Base-by-base conservation (phyloP, 306 rosid species). In the Malus orientalis region DNA sequence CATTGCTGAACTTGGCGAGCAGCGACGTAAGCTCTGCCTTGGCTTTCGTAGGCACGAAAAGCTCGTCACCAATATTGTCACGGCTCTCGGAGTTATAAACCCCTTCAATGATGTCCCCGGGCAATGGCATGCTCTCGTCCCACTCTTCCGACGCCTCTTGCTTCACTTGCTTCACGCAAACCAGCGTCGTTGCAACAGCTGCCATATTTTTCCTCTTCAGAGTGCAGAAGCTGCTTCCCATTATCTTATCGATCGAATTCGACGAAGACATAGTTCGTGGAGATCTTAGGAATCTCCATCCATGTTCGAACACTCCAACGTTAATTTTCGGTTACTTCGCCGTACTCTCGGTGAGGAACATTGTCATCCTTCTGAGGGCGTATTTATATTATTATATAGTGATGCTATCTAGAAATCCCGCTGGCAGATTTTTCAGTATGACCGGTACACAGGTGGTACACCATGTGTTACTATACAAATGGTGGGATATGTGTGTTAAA, bases 101-200 rank as follows among this genome's bases (percentile, higher is more conserved):
- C 4, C 96, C 96, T 81, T 88, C 91, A 53, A 90, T 86, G 75
- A 90, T 84, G 78, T 92, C 93, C 25, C 93, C 92, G 0, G 93
- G 93, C 67, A 92, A 82, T 22, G 96, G 93, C 97, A 90, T 88
- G 82, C 80, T 83, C 67, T 85, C 91, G 23, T 86, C 87, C 96
- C 97, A 92, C 54, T 92, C 97, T 25, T 88, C 87, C 11, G 67
- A 19, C 57, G 53, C 65, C 69, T 86, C 90, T 84, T 87, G 93
- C 83, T 81, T 90, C 81, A 90, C 96, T 77, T 85, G 86, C 74
- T 84, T 90, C 81, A 90, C 93, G 55, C 96, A 86, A 12, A 88
- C 90, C 19, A 75, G 67, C 3, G 79, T 90, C 61, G 62, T 58
- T 79, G 79, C 13, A 70, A 60, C 62, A 54, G 76, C 45, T n/a